Percentiles rank a stretch among this genome's conserved stretches.
Conservation (phyloP, 257 asterid genomes). For the Avicennia marina region DNA sequence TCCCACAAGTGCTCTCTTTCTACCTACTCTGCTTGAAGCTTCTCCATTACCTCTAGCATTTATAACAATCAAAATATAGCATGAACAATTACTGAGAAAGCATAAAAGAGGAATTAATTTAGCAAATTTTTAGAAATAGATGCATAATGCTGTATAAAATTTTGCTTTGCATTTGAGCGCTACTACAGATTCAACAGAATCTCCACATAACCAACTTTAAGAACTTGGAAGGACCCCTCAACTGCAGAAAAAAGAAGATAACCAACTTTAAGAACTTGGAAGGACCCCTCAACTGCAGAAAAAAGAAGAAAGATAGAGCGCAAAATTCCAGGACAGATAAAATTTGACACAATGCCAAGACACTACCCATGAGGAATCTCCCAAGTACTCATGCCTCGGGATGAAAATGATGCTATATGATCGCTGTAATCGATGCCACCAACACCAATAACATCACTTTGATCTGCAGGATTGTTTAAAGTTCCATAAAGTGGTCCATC, state of each 20-base stretch:
- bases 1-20: neutral
- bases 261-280: too few species aligned
- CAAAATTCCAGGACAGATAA: slow-evolving; percentile 10
- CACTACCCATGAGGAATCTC: slow-evolving; percentile 98
- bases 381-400: slow-evolving; percentile 99
- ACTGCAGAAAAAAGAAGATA: too few species aligned
- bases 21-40: neutral
- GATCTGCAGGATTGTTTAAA: slow-evolving; percentile 98
- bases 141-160: neutral
- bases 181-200: neutral
- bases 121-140: slow-evolving; percentile 1
- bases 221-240: neutral
- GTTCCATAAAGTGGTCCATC: slow-evolving; percentile 99
- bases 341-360: slow-evolving; percentile 15
- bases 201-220: slow-evolving; percentile 8
- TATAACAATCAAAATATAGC: slow-evolving; percentile 1
- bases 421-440: slow-evolving; percentile 99
- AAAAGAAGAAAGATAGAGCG: neutral
- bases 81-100: slow-evolving; percentile 8
- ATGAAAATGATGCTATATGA: slow-evolving; percentile 97
- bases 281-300: neutral
- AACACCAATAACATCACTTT: slow-evolving; percentile 99
- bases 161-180: neutral
- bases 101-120: slow-evolving; percentile 6
- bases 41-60: slow-evolving; percentile 8